Conservation (phyloP, 2,329 filamentous ascomycete species). For the Knufia petricola region DNA sequence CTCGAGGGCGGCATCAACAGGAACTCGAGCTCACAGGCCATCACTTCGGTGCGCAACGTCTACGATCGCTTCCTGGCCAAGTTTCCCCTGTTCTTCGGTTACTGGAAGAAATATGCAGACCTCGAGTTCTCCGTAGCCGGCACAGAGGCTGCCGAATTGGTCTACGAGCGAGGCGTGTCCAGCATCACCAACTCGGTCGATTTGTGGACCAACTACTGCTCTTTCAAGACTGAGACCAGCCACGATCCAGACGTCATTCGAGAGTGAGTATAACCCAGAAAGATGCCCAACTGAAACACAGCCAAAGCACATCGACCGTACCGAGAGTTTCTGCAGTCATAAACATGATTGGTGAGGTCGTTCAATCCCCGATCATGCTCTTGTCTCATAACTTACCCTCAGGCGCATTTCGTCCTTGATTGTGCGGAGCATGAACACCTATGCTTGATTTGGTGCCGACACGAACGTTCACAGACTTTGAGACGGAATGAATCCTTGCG, state of each 20-base stretch:
- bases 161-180: constrained; percentile 79
- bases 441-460: constrained; percentile 32
- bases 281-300: constrained; percentile 47
- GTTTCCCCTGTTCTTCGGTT: constrained; percentile 91
- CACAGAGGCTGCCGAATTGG: constrained; percentile 94
- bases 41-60: constrained; percentile 73
- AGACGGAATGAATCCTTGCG: constrained; percentile 6
- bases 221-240: constrained; percentile 94
- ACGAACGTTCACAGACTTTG: not conserved
- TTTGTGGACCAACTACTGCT: constrained; percentile 93
- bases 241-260: constrained; percentile 90
- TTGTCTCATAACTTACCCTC: constrained; percentile 44
- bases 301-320: constrained; percentile 28
- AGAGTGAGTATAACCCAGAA: constrained; percentile 85
- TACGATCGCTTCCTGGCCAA: constrained; percentile 92
- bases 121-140: constrained; percentile 94
- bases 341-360: constrained; percentile 55
- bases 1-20: constrained; percentile 91
- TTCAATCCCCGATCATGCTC: constrained; percentile 35
- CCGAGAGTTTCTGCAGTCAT: constrained; percentile 30
- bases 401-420: constrained; percentile 36
- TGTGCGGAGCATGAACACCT: constrained; percentile 6
- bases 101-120: constrained; percentile 99
- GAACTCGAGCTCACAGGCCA: constrained; percentile 90
- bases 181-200: constrained; percentile 91